phyloP scores from a whole-genome alignment of 2,329 filamentous ascomycete species.

The Fusarium scirpi region DNA sequence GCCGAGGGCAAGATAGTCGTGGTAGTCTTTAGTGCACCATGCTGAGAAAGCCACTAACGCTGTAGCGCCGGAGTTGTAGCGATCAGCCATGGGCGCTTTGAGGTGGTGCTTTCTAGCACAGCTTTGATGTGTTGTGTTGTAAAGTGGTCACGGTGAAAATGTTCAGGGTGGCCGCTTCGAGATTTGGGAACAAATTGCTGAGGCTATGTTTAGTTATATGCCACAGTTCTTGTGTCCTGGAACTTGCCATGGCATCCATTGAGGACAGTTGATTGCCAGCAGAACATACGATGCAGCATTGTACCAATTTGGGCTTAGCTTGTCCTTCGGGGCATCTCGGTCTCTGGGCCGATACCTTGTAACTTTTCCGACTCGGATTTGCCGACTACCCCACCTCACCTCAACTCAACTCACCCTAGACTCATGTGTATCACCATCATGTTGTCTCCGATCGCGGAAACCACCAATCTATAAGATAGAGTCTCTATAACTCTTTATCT shows the following conservation, averaged over 20 bases:
- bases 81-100: background rate
- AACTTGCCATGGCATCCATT: background rate
- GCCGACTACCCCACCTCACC: background rate
- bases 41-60: background rate
- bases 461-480: background rate
- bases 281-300: background rate
- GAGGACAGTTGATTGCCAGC: background rate
- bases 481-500: background rate
- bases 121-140: background rate
- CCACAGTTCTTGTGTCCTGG: background rate
- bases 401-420: background rate
- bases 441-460: background rate
- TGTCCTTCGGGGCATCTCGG: background rate
- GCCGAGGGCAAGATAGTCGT: background rate
- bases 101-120: background rate
- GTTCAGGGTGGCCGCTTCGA: rapidly evolving
- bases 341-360: background rate
- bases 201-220: background rate
- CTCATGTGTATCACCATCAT: background rate
- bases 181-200: rapidly evolving
- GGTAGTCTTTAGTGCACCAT: background rate
- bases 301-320: background rate
- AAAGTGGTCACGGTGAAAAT: background rate
- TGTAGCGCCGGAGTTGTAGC: background rate
- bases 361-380: background rate